These are phyloP conservation scores for Talaromyces piceae DNA, from an alignment of 2,329 filamentous ascomycete genomes.

Conservation along the genomic window DNA sequence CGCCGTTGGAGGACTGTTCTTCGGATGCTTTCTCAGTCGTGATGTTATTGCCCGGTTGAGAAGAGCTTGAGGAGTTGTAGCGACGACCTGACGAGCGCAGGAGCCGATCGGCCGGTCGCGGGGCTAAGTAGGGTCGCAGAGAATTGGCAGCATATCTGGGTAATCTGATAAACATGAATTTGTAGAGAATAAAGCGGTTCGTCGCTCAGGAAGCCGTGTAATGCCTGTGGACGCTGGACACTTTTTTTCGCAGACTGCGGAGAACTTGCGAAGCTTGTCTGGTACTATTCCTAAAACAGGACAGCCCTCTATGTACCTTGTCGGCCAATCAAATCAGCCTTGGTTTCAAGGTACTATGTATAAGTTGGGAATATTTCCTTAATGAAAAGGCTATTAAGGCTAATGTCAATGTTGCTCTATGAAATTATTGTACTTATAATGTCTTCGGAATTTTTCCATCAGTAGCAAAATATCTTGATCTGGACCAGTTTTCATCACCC, in stretches of 20 bases:
- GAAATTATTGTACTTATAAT: not conserved
- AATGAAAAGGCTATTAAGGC: too few relatives aligned
- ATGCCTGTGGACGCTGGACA: not conserved
- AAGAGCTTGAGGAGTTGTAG: constrained; percentile 6
- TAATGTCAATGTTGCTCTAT: too few relatives aligned
- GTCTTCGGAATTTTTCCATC: not conserved
- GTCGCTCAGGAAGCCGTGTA: not conserved
- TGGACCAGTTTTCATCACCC: constrained; percentile 31
- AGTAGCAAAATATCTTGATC: constrained; percentile 13
- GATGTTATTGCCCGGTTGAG: not conserved
- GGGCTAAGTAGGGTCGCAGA: constrained; percentile 10
- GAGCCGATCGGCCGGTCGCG: constrained; percentile 4
- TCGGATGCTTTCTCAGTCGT: not conserved
- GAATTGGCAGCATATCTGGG: constrained; percentile 8
- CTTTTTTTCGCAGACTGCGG: not conserved
- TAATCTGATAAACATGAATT: constrained; percentile 11
- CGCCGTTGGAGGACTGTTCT: not conserved
- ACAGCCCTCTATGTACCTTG: not conserved
- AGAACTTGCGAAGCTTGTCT: not conserved
- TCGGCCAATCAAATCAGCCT: not conserved
- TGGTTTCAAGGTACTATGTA: not conserved
- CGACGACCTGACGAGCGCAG: constrained; percentile 2
- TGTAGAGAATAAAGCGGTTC: not conserved
- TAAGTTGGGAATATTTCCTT: not conserved
- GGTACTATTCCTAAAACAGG: not conserved